These are phyloP conservation scores for Myriosclerotinia duriaeana DNA, from an alignment of 2,329 filamentous ascomycete species.

Conservation along the genomic window DNA sequence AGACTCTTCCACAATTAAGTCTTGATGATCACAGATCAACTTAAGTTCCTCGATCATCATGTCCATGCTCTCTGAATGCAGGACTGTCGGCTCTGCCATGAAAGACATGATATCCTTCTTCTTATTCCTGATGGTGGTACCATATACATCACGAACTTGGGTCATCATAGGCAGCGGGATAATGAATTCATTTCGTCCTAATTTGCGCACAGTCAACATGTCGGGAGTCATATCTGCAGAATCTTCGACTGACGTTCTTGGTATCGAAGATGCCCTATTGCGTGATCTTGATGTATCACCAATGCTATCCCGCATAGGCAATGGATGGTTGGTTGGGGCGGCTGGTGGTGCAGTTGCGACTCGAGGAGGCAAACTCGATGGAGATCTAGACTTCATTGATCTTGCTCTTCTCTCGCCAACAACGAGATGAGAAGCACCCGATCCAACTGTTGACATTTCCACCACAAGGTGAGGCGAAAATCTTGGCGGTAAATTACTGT, in stretches of 20 bases:
- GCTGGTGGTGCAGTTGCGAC: conserved; percentile 11
- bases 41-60: conserved; percentile 52
- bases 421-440: conserved; percentile 6
- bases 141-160: conserved; percentile 53
- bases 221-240: neutral
- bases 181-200: conserved; percentile 47
- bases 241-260: conserved; percentile 19
- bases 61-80: conserved; percentile 45
- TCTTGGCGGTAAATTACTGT: neutral
- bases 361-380: conserved; percentile 14
- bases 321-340: neutral
- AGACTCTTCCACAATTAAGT: conserved; percentile 51
- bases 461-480: neutral
- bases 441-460: conserved; percentile 6
- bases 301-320: conserved; percentile 19
- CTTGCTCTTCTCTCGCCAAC: conserved; percentile 12
- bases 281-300: conserved; percentile 4
- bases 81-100: conserved; percentile 43
- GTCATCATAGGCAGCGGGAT: conserved; percentile 59
- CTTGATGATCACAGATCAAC: conserved; percentile 58
- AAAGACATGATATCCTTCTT: conserved; percentile 50
- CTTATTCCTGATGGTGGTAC: conserved; percentile 49
- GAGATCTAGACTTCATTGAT: conserved; percentile 21
- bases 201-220: conserved; percentile 22
- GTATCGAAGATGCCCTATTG: conserved; percentile 4